phyloP scores from a whole-genome alignment of 2,329 filamentous ascomycete species.

The Rhinocladiella mackenziei region DNA sequence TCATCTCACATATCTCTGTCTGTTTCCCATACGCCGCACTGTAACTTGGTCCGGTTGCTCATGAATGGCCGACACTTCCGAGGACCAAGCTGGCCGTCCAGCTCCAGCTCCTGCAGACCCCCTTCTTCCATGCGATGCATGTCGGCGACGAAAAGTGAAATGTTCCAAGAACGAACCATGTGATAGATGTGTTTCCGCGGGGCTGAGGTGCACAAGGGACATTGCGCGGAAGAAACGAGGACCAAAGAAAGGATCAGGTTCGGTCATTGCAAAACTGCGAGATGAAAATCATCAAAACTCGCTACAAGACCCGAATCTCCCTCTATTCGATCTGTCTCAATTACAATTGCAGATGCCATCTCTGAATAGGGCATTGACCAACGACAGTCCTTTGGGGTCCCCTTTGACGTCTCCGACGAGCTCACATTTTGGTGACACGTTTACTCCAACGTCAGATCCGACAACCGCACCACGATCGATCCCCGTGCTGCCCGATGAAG shows the following conservation, averaged over 20 bases:
- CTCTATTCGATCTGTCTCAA: slow-evolving; percentile 26
- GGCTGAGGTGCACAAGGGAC: slow-evolving; percentile 27
- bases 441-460: slow-evolving; percentile 15
- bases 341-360: slow-evolving; percentile 27
- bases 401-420: slow-evolving; percentile 23
- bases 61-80: slow-evolving; percentile 14
- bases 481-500: slow-evolving; percentile 22
- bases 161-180: slow-evolving; percentile 26
- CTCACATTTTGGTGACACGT: slow-evolving; percentile 23
- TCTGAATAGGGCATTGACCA: slow-evolving; percentile 18
- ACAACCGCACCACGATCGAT: slow-evolving; percentile 24
- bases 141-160: slow-evolving; percentile 28
- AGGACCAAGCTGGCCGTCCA: slow-evolving; percentile 12
- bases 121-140: slow-evolving; percentile 29
- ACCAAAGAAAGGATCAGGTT: slow-evolving; percentile 31
- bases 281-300: slow-evolving; percentile 24
- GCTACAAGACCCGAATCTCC: slow-evolving; percentile 23
- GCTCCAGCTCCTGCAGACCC: slow-evolving; percentile 11
- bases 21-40: background rate
- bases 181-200: slow-evolving; percentile 26
- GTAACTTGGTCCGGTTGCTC: background rate
- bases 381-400: slow-evolving; percentile 24
- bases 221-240: slow-evolving; percentile 30
- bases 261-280: slow-evolving; percentile 29
- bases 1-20: no score